A percentile compares a stretch with the other conserved stretches of the same genome.
Evolutionary conservation across 306 rosid species (phyloP).

Genomic region (Cucurbita ficifolia): DNA sequence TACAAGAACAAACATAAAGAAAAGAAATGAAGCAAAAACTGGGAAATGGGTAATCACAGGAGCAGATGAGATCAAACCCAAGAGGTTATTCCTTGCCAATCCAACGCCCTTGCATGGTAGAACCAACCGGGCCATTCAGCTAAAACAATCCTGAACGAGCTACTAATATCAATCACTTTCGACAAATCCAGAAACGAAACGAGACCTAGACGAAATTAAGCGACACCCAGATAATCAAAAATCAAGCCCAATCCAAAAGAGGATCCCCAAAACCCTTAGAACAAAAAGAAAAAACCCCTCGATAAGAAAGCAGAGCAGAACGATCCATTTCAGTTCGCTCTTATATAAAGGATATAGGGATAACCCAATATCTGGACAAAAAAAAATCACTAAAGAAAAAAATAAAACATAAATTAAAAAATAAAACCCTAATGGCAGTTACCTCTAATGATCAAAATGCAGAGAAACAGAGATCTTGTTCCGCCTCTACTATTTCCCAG

Average conservation of each 20-base stretch:
- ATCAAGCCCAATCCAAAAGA: slow-evolving; percentile 8
- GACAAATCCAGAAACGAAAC: neutral
- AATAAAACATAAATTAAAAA: neutral
- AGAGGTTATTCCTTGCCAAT: slow-evolving; percentile 30
- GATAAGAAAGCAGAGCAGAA: neutral
- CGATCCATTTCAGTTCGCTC: slow-evolving; percentile 3
- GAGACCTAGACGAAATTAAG: neutral
- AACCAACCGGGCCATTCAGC: slow-evolving; percentile 43
- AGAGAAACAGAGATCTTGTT: neutral
- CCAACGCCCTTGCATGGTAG: slow-evolving; percentile 31
- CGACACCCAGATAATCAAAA: slow-evolving; percentile 18
- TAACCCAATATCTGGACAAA: slow-evolving; percentile 31
- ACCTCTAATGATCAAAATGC: slow-evolving; percentile 19
- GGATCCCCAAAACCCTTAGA: slow-evolving; percentile 28
- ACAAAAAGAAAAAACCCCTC: slow-evolving; percentile 10
- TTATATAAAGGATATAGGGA: slow-evolving; percentile 21
- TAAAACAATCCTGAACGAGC: slow-evolving; percentile 12
- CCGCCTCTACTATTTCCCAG: neutral
- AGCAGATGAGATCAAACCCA: slow-evolving; percentile 38
- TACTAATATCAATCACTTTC: neutral
- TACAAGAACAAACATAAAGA: neutral
- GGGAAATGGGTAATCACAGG: slow-evolving; percentile 31
- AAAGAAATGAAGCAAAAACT: neutral
- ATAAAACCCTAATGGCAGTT: neutral
- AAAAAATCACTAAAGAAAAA: slow-evolving; percentile 18